Conservation (phyloP, 208 protist species). For the Lotmaria passim region DNA sequence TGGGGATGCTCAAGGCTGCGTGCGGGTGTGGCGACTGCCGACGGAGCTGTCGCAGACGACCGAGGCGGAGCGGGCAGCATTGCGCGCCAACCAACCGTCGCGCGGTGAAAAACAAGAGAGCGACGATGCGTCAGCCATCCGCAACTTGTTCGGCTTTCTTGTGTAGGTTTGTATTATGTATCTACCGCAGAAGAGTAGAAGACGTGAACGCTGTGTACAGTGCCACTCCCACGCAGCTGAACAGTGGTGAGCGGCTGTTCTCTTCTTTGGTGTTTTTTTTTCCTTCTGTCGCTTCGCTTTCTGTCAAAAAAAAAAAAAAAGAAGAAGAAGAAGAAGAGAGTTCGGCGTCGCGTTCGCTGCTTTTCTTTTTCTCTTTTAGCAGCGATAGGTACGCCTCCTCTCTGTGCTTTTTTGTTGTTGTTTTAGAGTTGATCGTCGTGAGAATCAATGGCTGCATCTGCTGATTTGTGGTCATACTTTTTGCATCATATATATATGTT, state of each 20-base stretch:
- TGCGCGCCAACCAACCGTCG: constrained; percentile 45
- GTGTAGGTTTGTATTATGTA: constrained; percentile 43
- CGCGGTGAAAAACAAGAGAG: constrained; percentile 24
- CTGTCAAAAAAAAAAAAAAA: too few species aligned
- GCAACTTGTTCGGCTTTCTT: constrained; percentile 69
- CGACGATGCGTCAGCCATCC: constrained; percentile 32
- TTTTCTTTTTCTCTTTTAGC: too few species aligned
- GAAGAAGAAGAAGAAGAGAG: too few species aligned
- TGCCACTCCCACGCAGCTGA: background rate
- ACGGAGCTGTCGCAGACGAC: constrained; percentile 72
- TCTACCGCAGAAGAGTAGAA: background rate
- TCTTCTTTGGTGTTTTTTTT: background rate
- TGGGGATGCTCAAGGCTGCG: constrained; percentile 68
- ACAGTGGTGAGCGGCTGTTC: too few species aligned
- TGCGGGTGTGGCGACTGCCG: constrained; percentile 80
- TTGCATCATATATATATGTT: too few species aligned
- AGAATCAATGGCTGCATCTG: too few species aligned
- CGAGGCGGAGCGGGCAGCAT: constrained; percentile 75
- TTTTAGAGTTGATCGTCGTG: too few species aligned
- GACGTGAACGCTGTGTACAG: background rate
- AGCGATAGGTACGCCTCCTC: too few species aligned
- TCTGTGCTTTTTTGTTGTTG: too few species aligned
- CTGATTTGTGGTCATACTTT: too few species aligned
- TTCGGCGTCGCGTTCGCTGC: too few species aligned
- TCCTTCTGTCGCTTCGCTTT: too few species aligned